Base-by-base conservation (phyloP, 2,329 filamentous ascomycete species). In the Colletotrichum sidae region DNA sequence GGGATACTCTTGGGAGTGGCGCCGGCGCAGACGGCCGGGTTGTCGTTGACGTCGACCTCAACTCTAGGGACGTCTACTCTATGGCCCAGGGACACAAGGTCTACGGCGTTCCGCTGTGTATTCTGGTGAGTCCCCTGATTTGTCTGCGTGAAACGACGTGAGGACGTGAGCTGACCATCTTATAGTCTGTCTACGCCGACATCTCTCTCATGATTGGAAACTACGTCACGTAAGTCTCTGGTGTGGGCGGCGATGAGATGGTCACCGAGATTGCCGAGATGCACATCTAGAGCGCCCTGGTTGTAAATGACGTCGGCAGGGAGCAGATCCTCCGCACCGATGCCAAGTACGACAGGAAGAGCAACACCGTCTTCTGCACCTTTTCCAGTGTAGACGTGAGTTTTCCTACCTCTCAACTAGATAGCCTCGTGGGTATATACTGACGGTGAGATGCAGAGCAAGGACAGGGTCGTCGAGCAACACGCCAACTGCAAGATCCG, bases 221-320 rank as follows among this genome's bases (percentile, higher is more conserved):
- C 65, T 90, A 91, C 38, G 64, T 89, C 35, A 90, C 88, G 78
- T 88, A 87, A 76, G 79, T 90, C 69, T 74, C 88, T 33, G 83
- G 83, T 9, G 88, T 88, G 4, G 83, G 84, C n/a, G 77, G 80
- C 5, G 79, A 84, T 49, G 80, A 84, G 33, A 80, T 88, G 13
- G 87, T 86, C 35, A 81, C 88, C 69, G 91, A 92, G 68, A 86
- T 92, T 17, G 82, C 82, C 67, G 80, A 88, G 51, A 88, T 93
- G 83, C 87, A 90, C 72, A 89, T 92, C 1, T 84, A 84, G 53
- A 92, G 92, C 81, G 87, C 90, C 39, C 80, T 94, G 63, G 90
- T 94, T 66, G 81, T 84, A 47, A 76, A 84, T 61, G 73, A 79
- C 41, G 76, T 74, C n/a, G 74, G 75, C 6, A 74, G 77, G 63